A percentile compares a stretch with the other conserved stretches of the same genome.
phyloP scores from a whole-genome alignment of 2,329 filamentous ascomycete genomes.

The Gaeumannomyces tritici region DNA sequence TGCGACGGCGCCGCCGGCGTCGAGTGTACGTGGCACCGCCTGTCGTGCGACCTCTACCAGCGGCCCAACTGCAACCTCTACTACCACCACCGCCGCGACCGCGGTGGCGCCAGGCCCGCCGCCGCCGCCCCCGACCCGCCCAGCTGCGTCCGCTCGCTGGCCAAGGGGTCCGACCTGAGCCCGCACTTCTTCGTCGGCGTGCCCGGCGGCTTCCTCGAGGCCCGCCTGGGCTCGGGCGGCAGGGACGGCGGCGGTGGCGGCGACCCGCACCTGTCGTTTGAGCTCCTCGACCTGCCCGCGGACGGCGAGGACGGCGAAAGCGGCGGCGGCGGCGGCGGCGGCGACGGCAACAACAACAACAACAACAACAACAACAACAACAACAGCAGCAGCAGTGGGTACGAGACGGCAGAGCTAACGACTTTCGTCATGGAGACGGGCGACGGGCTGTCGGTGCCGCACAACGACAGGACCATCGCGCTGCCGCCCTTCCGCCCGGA shows the following conservation, averaged over 20 bases:
- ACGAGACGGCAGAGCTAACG: slow-evolving; percentile 9
- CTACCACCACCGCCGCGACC: slow-evolving; percentile 24
- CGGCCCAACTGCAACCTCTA: slow-evolving; percentile 39
- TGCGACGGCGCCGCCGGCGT: slow-evolving; percentile 25
- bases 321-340: slow-evolving; percentile 1
- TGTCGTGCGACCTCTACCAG: slow-evolving; percentile 31
- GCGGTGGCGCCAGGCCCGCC: no score
- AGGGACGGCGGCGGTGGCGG: not conserved
- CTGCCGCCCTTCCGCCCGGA: slow-evolving; percentile 10
- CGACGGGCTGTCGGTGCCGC: slow-evolving; percentile 12
- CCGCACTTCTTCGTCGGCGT: slow-evolving; percentile 40
- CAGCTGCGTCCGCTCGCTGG: slow-evolving; percentile 32
- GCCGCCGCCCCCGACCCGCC: slow-evolving; percentile 5
- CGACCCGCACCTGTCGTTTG: not conserved
- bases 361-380: slow-evolving; percentile 2
- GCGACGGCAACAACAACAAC: no score
- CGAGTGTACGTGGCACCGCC: slow-evolving; percentile 37
- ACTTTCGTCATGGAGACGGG: slow-evolving; percentile 17
- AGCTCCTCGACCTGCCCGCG: not conserved
- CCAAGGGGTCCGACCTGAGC: slow-evolving; percentile 34
- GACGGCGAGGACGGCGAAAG: slow-evolving; percentile 4
- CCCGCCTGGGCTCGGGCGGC: slow-evolving; percentile 16
- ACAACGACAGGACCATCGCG: slow-evolving; percentile 10
- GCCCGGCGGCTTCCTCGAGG: slow-evolving; percentile 35
- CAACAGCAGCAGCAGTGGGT: slow-evolving; percentile 4